These are phyloP conservation scores for Rhizodiscina lignyota DNA, from an alignment of 495 filamentous ascomycete species.

Conservation along the genomic window DNA sequence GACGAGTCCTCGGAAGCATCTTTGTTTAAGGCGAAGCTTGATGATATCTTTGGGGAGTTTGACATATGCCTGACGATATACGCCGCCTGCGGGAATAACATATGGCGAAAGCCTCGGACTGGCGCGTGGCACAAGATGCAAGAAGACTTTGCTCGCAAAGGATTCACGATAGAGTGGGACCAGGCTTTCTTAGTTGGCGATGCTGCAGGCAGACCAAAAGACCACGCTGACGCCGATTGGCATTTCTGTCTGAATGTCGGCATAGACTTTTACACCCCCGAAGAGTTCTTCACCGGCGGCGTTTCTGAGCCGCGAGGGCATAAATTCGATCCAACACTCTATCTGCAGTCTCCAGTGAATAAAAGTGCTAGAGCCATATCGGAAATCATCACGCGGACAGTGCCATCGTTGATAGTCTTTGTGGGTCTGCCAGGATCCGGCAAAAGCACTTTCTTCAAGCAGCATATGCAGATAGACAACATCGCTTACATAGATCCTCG, in stretches of 20 bases:
- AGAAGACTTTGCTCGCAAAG: background rate
- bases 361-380: background rate
- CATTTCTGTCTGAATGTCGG: conserved; percentile 5
- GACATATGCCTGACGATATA: conserved; percentile 2
- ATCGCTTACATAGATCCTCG: too few species aligned
- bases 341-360: background rate
- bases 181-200: conserved; percentile 2
- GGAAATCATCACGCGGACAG: background rate
- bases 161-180: background rate
- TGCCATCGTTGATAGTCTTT: background rate
- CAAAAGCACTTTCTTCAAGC: conserved; percentile 4
- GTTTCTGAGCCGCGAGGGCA: background rate
- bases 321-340: background rate
- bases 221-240: conserved; percentile 3
- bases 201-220: conserved; percentile 2
- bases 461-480: too few species aligned
- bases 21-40: conserved; percentile 1
- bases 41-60: conserved; percentile 1
- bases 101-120: conserved; percentile 4
- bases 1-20: background rate
- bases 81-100: conserved; percentile 5
- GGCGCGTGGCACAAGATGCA: conserved; percentile 1
- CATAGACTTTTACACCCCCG: conserved; percentile 1
- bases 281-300: conserved; percentile 1
- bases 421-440: conserved; percentile 3